Base-by-base conservation (phyloP, 2,329 filamentous ascomycete genomes). In the Lecanicillium sp. region DNA sequence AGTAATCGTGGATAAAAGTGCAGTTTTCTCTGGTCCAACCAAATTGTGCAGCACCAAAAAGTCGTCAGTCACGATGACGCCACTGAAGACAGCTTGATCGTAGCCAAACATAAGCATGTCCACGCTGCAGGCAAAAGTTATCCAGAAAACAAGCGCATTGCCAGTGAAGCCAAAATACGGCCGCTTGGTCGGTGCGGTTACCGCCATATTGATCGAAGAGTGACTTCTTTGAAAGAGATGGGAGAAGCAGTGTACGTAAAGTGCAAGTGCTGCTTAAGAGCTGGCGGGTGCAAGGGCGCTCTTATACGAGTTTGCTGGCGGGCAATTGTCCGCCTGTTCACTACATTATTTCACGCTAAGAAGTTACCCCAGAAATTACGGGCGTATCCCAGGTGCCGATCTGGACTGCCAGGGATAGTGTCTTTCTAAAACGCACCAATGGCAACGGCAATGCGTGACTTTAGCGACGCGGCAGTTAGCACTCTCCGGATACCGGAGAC, bases 21-120 rank as follows among this genome's bases (percentile, higher is more conserved):
- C 17, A 55, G 60, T 37, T 51, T 59, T 17, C 51, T 53, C 8
- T 52, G 51, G 15, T 61, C 62, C 62, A 17, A 52, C 55, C 1
- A 73, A 57, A 33, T 65, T 50, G 30, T 68, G 61, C 3, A 61
- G 54, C 19, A 65, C 50, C 4, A 74, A 60, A 36, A 71, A 74
- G 47, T 73, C 62, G 18, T 32, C 32, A n/a, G 28, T 34, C 13
- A 34, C 32, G 7, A 34, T 34, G 32, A 8, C 60, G n/a, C 4
- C 5, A 15, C 68, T 64, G 44, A 74, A 72, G 4, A 74, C 67
- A 44, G 69, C 70, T 54, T 72, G 66, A 39, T 68, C 62, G 37
- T 66, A 65, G 19, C 39, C 41, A 22, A 44, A 44, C 22, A 44
- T 33, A 14, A 34, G 25, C 37, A 44, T 37, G 19, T 40, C 42